Conservation (phyloP, 2,329 filamentous ascomycete genomes). For the Colletotrichum lentis region DNA sequence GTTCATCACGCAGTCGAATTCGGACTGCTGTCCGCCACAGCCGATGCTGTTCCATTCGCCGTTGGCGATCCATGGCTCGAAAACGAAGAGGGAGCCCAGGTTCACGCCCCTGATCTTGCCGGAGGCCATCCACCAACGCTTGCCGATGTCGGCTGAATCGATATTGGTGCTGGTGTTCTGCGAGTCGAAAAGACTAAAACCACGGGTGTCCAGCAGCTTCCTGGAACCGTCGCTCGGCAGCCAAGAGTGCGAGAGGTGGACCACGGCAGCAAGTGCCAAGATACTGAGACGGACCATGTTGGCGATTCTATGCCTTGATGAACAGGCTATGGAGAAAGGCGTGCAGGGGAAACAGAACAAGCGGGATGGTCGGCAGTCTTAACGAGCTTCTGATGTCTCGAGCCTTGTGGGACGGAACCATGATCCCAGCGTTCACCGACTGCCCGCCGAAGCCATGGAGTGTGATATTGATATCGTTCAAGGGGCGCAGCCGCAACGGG, state of each 20-base stretch:
- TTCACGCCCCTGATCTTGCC: slow-evolving; percentile 64
- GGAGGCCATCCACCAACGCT: slow-evolving; percentile 35
- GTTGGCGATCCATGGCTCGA: slow-evolving; percentile 63
- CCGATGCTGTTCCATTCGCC: slow-evolving; percentile 58
- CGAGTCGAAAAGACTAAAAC: slow-evolving; percentile 31
- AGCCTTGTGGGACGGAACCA: neutral
- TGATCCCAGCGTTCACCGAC: slow-evolving; percentile 2
- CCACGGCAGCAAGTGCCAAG: slow-evolving; percentile 18
- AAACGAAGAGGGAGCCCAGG: slow-evolving; percentile 60
- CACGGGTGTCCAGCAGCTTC: slow-evolving; percentile 33
- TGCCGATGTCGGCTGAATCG: slow-evolving; percentile 7
- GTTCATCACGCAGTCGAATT: slow-evolving; percentile 62
- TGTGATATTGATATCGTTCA: slow-evolving; percentile 22
- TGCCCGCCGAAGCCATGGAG: neutral
- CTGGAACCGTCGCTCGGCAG: slow-evolving; percentile 26
- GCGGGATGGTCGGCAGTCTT: slow-evolving; percentile 8
- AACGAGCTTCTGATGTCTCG: slow-evolving; percentile 17
- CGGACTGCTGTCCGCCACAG: slow-evolving; percentile 55
- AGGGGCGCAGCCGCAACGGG: slow-evolving; percentile 18
- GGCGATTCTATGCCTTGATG: neutral
- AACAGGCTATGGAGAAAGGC: neutral
- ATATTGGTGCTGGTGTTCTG: slow-evolving; percentile 23
- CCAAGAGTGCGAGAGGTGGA: slow-evolving; percentile 24
- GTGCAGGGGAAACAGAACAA: neutral
- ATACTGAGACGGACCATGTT: slow-evolving; percentile 33